Evolutionary conservation across 306 rosid species (phyloP).

Genomic region (Sicyos baderoa): DNA sequence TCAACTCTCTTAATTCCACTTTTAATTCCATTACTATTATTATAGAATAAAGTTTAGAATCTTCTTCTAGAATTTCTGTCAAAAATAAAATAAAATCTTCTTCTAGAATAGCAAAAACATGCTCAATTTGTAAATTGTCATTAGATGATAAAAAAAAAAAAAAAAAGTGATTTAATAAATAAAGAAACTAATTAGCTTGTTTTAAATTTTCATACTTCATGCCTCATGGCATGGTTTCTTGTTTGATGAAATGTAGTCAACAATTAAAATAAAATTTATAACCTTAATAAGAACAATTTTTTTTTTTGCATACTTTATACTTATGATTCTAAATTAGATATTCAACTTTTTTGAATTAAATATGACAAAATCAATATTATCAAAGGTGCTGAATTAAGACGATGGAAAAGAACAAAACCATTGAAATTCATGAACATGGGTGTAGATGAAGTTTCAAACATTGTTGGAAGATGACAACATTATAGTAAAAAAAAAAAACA

Average conservation of each 20-base stretch:
- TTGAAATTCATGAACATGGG: constrained; percentile 1
- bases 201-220: background rate
- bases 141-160: background rate
- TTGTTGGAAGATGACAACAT: constrained; percentile 5
- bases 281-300: background rate
- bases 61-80: too few relatives aligned
- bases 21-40: too few relatives aligned
- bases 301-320: background rate
- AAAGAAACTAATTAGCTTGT: too few relatives aligned
- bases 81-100: too few relatives aligned
- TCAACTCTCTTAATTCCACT: too few relatives aligned
- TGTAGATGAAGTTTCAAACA: constrained; percentile 5
- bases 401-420: constrained; percentile 4
- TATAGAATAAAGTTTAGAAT: too few relatives aligned
- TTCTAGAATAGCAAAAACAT: background rate
- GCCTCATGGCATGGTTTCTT: background rate
- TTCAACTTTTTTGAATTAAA: constrained; percentile 6
- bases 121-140: background rate
- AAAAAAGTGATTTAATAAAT: background rate
- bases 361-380: background rate
- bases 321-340: background rate
- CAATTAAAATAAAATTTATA: background rate
- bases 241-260: background rate
- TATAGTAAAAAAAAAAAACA: background rate
- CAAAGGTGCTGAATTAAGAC: background rate